Percentiles rank a stretch among this genome's conserved stretches.
These are phyloP conservation scores for Calonectria multiphialidica DNA, from an alignment of 2,329 filamentous ascomycete genomes.

Conservation along the genomic window DNA sequence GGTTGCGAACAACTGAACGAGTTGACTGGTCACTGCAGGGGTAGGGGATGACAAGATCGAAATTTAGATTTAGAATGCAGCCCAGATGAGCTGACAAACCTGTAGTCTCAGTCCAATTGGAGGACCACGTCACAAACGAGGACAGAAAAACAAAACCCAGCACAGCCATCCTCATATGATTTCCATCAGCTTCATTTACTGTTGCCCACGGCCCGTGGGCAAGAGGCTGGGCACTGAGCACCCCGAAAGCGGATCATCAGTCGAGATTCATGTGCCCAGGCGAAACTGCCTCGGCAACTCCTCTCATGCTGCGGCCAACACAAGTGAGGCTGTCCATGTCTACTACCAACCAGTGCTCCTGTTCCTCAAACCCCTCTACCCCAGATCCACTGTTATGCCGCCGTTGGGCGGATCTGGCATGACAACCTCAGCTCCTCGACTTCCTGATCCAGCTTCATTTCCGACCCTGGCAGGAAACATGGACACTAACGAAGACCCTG, in stretches of 20 bases:
- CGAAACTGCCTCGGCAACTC: slow-evolving; percentile 13
- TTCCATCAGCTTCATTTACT: not conserved
- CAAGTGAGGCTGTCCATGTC: slow-evolving; percentile 15
- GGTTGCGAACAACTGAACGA: slow-evolving; percentile 16
- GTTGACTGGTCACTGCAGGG: slow-evolving; percentile 32
- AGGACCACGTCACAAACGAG: slow-evolving; percentile 21
- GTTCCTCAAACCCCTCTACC: slow-evolving; percentile 39
- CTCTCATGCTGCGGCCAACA: not conserved
- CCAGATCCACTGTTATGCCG: slow-evolving; percentile 43
- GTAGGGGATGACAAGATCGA: slow-evolving; percentile 30
- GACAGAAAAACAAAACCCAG: not conserved
- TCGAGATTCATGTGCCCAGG: not conserved
- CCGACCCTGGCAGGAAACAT: slow-evolving; percentile 30
- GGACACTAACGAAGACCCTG: slow-evolving; percentile 25
- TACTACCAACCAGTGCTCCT: not conserved
- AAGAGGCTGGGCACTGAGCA: not conserved
- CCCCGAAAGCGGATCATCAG: not conserved
- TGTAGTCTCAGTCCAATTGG: slow-evolving; percentile 24
- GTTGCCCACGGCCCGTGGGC: not conserved
- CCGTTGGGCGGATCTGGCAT: slow-evolving; percentile 40
- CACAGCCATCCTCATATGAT: not conserved
- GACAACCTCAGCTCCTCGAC: slow-evolving; percentile 27
- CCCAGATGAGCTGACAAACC: slow-evolving; percentile 34
- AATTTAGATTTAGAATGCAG: slow-evolving; percentile 35
- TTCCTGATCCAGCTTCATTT: slow-evolving; percentile 46